Evolutionary conservation across 2,329 filamentous ascomycete genomes (phyloP).

Genomic region (Bipolaris bicolor): DNA sequence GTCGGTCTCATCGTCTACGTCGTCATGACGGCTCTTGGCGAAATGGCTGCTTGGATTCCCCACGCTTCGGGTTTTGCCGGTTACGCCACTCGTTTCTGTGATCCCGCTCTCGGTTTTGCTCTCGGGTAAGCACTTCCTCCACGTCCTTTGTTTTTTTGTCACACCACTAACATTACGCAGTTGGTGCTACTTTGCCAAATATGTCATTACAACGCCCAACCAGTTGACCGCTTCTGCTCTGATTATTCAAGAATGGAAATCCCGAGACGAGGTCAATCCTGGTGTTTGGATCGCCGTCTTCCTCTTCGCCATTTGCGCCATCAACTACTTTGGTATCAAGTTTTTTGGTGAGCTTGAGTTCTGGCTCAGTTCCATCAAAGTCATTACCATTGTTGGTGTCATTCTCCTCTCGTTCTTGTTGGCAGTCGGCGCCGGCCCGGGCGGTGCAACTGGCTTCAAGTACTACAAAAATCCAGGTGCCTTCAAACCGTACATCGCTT

Average conservation of each 20-base stretch:
- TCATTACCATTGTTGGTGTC: conserved; percentile 54
- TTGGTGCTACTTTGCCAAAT: conserved; percentile 68
- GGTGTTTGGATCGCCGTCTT: conserved; percentile 77
- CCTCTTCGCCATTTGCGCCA: conserved; percentile 51
- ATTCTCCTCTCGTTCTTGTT: conserved; percentile 54
- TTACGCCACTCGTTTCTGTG: conserved; percentile 79
- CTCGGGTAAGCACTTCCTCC: conserved; percentile 46
- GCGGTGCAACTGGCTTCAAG: conserved; percentile 52
- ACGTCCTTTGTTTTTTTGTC: neutral
- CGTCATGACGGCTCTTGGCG: conserved; percentile 81
- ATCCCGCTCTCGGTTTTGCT: conserved; percentile 80
- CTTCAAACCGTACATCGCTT: conserved; percentile 50
- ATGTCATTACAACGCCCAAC: conserved; percentile 85
- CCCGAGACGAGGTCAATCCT: conserved; percentile 69
- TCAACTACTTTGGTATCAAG: conserved; percentile 64
- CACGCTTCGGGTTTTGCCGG: conserved; percentile 80
- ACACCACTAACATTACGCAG: conserved; percentile 48
- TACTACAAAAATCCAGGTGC: conserved; percentile 55
- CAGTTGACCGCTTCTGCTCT: conserved; percentile 81
- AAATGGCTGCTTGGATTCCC: conserved; percentile 85
- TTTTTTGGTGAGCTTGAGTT: conserved; percentile 59
- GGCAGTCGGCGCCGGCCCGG: conserved; percentile 52
- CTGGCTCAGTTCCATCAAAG: conserved; percentile 56
- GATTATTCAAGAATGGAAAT: conserved; percentile 79
- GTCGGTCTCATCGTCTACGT: conserved; percentile 76